Base-by-base conservation (phyloP, 1,284 basidiomycete species). In the Pascua sp. region DNA sequence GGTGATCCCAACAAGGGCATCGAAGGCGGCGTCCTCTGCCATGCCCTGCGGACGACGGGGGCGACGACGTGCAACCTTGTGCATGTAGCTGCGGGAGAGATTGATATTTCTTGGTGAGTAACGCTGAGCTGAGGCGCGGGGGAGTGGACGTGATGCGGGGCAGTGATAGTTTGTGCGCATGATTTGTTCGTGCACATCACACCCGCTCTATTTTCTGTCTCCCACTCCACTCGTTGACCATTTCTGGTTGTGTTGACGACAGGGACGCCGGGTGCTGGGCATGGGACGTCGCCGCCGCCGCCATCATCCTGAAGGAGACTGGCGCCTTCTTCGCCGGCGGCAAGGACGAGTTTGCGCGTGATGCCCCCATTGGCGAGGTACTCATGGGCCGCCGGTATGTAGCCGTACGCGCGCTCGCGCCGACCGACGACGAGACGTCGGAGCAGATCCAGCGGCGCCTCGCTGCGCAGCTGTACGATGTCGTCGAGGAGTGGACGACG, bases 231-330 rank as follows among this genome's bases (percentile, higher is more conserved):
- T 8, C 5, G n/a, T 18, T 15, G 4, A 5, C 7, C 40, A n/a
- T n/a, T n/a, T n/a, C n/a, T n/a, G n/a, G n/a, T n/a, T n/a, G n/a
- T n/a, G 53, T 58, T 64, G 49, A 63, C 45, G n/a, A 2, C 54
- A 83, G 81, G 86, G 73, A 75, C 47, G 69, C 69, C 0, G 73
- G 72, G 16, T 69, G 67, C 49, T 71, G 64, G 55, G 84, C 90
- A 12, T 93, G 90, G 90, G 90, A 93, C 71, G 86, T 92, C 52
- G 90, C 87, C 66, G 86, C 94, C 1, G 94, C 91, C 0, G 85
- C 90, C 5, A 86, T 96, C 61, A 94, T 98, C 62, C 87, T 90
- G 0, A 83, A 90, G 62, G 94, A 96, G 73, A 88, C 91, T 0
- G 92, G 92, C 2, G 84, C 87, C 16, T 79, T 87, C 51, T 85